Evolutionary conservation across 148 eudicot species (phyloP).

Genomic region (Limonium bicolor): DNA sequence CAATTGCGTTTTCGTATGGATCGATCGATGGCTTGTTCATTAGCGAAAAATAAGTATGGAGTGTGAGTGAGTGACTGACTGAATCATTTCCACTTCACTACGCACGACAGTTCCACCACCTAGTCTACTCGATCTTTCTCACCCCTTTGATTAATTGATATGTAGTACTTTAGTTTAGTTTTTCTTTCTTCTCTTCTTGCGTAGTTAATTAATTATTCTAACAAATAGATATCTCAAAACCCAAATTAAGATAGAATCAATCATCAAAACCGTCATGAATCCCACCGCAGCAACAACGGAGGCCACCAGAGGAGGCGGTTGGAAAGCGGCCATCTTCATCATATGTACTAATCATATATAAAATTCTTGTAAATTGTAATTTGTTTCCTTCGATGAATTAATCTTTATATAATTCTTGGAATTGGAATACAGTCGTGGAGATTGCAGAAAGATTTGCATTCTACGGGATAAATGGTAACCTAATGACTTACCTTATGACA

Average conservation of each 20-base stretch:
- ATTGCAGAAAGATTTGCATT: slow-evolving; percentile 14
- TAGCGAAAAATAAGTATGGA: too few species aligned
- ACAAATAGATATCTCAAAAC: background rate
- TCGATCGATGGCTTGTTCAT: too few species aligned
- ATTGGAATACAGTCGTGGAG: slow-evolving; percentile 4
- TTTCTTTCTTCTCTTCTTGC: too few species aligned
- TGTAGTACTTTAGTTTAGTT: too few species aligned
- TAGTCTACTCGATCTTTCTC: too few species aligned
- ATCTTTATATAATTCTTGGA: background rate
- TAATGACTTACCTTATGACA: slow-evolving; percentile 11
- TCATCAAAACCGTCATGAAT: background rate
- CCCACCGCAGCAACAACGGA: background rate
- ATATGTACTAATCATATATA: background rate
- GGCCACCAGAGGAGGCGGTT: slow-evolving; percentile 1
- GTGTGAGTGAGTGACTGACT: too few species aligned
- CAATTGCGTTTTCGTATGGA: too few species aligned
- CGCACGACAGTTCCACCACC: too few species aligned
- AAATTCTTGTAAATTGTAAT: background rate
- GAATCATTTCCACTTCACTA: too few species aligned
- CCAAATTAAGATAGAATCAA: too few species aligned
- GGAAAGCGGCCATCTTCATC: slow-evolving; percentile 7
- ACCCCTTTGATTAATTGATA: too few species aligned
- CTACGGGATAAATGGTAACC: slow-evolving; percentile 14
- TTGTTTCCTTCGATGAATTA: background rate
- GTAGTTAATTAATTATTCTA: too few species aligned